Base-by-base conservation (phyloP, 306 rosid species). In the Lotus japonicus region DNA sequence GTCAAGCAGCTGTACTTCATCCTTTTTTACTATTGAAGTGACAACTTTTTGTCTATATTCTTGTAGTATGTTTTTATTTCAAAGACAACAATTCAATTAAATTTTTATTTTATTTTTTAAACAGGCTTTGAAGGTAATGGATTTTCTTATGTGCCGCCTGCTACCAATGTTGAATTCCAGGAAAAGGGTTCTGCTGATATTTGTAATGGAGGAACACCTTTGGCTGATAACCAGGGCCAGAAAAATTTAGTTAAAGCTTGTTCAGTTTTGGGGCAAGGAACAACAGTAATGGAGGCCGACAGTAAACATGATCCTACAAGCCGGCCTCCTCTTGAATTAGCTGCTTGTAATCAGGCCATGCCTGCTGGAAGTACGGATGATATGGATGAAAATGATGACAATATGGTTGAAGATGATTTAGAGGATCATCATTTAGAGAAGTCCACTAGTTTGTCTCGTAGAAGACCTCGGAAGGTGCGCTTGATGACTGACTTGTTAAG, bases 391-490 rank as follows among this genome's bases (percentile, higher is more conserved):
- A 68, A 77, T 74, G 83, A 75, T 77, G n/a, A 83, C 61, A 83
- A 74, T 21, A 70, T 75, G 60, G 80, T 18, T 56, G 89, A 79
- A 26, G 64, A 77, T 74, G 83, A 75, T 77, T 75, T n/a, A 58
- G 78, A 69, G 41, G 96, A 83, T 77, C 80, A 77, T 75, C 80
- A 77, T 75, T 58, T 43, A 41, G 85, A 85, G 50, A 84, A 80
- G 71, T 78, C 90, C 41, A 65, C 64, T 73, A 77, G 81, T 45
- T 70, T 79, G 43, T 87, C 80, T 58, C 95, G 92, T 55, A 79
- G 85, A 83, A 91, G 80, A 75, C 79, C 80, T 50, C 88, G 84
- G 67, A 95, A 87, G 88, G 83, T 85, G 72, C 99, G 99, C 55
- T 77, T 88, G 69, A 82, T 95, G 89, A 70, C 91, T 76, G 99